Base-by-base conservation (phyloP, 2,329 filamentous ascomycete species). In the Colletotrichum chrysophilum region DNA sequence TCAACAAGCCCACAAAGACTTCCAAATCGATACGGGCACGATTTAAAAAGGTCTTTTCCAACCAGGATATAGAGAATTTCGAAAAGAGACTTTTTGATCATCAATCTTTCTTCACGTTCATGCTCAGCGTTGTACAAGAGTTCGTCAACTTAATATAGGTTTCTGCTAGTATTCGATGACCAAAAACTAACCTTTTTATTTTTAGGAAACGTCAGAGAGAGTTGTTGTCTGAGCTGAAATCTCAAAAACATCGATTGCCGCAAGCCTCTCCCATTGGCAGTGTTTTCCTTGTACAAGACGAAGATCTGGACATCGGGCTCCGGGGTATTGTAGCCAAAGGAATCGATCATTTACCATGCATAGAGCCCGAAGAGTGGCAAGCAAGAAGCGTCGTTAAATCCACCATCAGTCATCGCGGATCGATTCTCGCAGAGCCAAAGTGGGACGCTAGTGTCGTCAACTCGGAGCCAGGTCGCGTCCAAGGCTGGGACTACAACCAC, bases 121-220 rank as follows among this genome's bases (percentile, higher is more conserved):
- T 56, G 52, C 52, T 56, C 52, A 56, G 52, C 24, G 52, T 56
- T 21, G 24, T 56, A 56, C 52, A 56, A 26, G 52, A 56, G 52
- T 56, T 26, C 14, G 21, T 56, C 21, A 24, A 16, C 8, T 26
- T 7, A 56, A n/a, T 2, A 43, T 13, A 43, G 18, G 38, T 43
- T 43, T 24, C 24, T 56, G 21, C 21, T n/a, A 0, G 7, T 0
- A 0, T 21, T 24, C 12, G 12, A 2, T 16, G 52, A 56, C n/a
- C 24, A 24, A 14, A 16, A 0, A 26, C 52, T 56, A 14, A 56
- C 3, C 0, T 7, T 16, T 56, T 26, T 0, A 4, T 3, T 1
- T 26, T 24, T 24, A 56, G 52, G 52, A 56, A 13, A 24, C n/a
- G 52, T 24, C n/a, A 56, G n/a, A 56, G 52, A 18, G 12, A 56